A percentile compares a stretch with the other conserved stretches of the same genome.
These are phyloP conservation scores for Jacaranda mimosifolia DNA, from an alignment of 257 asterid genomes.

Conservation along the genomic window DNA sequence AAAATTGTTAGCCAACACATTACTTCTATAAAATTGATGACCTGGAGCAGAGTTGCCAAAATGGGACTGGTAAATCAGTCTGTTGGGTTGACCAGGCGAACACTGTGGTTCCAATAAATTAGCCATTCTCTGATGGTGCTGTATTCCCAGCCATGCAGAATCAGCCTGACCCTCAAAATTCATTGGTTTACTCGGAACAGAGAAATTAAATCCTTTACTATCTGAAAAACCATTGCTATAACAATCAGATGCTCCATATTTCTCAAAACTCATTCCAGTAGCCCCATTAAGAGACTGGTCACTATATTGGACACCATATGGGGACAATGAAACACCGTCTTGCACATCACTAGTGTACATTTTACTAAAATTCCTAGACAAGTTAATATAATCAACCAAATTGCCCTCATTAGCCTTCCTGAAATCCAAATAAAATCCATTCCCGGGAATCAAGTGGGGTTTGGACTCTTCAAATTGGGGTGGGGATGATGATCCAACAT, in stretches of 20 bases:
- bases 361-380: constrained; percentile 50
- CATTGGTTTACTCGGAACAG: constrained; percentile 32
- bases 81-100: constrained; percentile 33
- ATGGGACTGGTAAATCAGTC: constrained; percentile 29
- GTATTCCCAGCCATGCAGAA: no score
- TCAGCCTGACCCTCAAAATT: constrained; percentile 38
- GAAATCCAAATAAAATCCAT: constrained; percentile 45
- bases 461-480: constrained; percentile 53
- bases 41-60: constrained; percentile 28
- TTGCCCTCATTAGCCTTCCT: constrained; percentile 38
- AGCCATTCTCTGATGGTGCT: background rate
- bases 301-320: constrained; percentile 35
- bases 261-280: constrained; percentile 28
- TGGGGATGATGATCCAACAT: constrained; percentile 53
- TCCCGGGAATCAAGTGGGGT: constrained; percentile 41
- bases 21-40: constrained; percentile 36
- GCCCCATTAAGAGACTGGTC: constrained; percentile 35
- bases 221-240: constrained; percentile 33
- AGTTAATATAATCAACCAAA: constrained; percentile 42
- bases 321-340: constrained; percentile 30
- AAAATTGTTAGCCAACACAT: constrained; percentile 32
- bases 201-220: constrained; percentile 40
- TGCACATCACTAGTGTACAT: constrained; percentile 55
- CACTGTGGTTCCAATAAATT: constrained; percentile 35
- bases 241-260: constrained; percentile 31